Percentiles rank a stretch among this genome's conserved stretches.
Conservation (phyloP, 768 basidiomycete genomes). For the Tylopilus sp. region DNA sequence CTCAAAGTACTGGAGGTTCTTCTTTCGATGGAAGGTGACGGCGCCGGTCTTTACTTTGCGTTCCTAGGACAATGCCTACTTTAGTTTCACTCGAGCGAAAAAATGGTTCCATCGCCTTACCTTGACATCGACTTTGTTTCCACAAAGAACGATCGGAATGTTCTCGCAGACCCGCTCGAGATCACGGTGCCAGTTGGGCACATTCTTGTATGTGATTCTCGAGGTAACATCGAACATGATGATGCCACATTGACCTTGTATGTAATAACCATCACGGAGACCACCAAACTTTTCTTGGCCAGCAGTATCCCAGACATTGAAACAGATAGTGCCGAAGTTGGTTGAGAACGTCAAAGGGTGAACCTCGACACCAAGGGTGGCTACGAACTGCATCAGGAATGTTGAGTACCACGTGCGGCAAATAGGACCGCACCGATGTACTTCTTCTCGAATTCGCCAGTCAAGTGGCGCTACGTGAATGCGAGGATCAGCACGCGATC, state of each 20-base stretch:
- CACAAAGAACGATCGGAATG: constrained; percentile 98
- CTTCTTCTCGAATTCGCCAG: constrained; percentile 99
- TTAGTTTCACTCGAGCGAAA: constrained; percentile 3
- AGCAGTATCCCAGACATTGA: constrained; percentile 99
- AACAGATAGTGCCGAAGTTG: constrained; percentile 98
- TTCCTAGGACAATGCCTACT: constrained; percentile 55
- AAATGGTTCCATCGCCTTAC: constrained; percentile 40
- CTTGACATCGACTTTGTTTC: constrained; percentile 99
- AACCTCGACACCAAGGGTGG: constrained; percentile 99
- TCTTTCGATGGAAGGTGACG: constrained; percentile 99
- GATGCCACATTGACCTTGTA: constrained; percentile 98
- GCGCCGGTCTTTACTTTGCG: constrained; percentile 99
- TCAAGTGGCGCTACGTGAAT: constrained; percentile 81
- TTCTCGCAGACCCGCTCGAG: constrained; percentile 99
- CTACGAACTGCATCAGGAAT: constrained; percentile 40
- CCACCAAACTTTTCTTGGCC: constrained; percentile 99
- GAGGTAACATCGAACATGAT: constrained; percentile 99
- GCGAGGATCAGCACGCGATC: constrained; percentile 59
- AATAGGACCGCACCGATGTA: constrained; percentile 75
- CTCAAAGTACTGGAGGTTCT: constrained; percentile 99
- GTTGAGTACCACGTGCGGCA: constrained; percentile 9
- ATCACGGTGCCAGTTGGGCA: constrained; percentile 99
- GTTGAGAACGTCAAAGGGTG: constrained; percentile 95
- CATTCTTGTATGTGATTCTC: constrained; percentile 99
- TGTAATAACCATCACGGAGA: constrained; percentile 94